Percentiles rank a stretch among this genome's conserved stretches.
These are phyloP conservation scores for Clavaria fumosa DNA, from an alignment of 768 basidiomycete species.

Conservation along the genomic window DNA sequence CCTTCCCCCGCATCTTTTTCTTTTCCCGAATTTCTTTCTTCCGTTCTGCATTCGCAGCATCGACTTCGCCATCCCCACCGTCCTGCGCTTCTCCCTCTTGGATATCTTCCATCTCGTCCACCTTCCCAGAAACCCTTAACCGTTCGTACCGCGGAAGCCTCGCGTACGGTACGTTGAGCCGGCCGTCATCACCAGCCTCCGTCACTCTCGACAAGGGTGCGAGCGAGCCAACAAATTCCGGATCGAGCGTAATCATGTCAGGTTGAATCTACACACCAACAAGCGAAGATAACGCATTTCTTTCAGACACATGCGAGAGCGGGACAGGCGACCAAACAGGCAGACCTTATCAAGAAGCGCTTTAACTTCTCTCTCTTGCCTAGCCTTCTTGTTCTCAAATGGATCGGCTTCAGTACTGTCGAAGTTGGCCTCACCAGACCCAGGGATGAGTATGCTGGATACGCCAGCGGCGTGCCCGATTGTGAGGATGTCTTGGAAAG, in stretches of 20 bases:
- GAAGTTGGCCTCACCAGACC: slow-evolving; percentile 88
- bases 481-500: slow-evolving; percentile 75
- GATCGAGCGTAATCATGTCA: slow-evolving; percentile 79
- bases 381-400: slow-evolving; percentile 68
- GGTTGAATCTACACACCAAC: slow-evolving; percentile 52
- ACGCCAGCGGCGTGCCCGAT: slow-evolving; percentile 68
- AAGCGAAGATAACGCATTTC: background rate
- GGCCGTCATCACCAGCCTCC: slow-evolving; percentile 27
- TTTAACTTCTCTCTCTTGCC: slow-evolving; percentile 85
- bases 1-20: slow-evolving; percentile 63
- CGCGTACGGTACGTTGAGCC: slow-evolving; percentile 42
- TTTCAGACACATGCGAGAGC: background rate
- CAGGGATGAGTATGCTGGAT: slow-evolving; percentile 79
- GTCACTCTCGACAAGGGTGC: slow-evolving; percentile 45
- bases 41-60: slow-evolving; percentile 15
- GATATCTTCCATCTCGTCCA: slow-evolving; percentile 51
- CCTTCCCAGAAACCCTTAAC: slow-evolving; percentile 56
- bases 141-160: slow-evolving; percentile 69
- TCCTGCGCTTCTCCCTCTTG: slow-evolving; percentile 24
- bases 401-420: slow-evolving; percentile 91
- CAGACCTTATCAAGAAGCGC: slow-evolving; percentile 75
- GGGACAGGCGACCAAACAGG: background rate
- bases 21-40: slow-evolving; percentile 55
- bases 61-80: slow-evolving; percentile 24
- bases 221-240: slow-evolving; percentile 59